phyloP scores from a whole-genome alignment of 1,284 basidiomycete genomes.

The Volvariella surrecta region DNA sequence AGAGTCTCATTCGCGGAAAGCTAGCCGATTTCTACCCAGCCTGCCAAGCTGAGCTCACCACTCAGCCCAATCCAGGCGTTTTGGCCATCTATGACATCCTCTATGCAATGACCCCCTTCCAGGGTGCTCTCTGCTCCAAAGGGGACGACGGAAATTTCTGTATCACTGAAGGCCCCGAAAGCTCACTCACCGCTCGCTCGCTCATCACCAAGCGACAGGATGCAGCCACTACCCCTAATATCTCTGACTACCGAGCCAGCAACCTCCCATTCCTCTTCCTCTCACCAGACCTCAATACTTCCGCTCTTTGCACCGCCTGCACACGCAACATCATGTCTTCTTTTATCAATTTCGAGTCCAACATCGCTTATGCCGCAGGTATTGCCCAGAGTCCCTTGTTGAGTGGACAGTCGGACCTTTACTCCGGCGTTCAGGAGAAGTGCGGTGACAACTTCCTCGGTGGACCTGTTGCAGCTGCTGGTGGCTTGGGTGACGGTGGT shows the following conservation, averaged over 20 bases:
- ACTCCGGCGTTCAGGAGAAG: conserved; percentile 44
- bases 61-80: conserved; percentile 39
- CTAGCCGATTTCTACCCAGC: conserved; percentile 62
- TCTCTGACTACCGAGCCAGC: conserved; percentile 49
- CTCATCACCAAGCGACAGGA: conserved; percentile 20
- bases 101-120: conserved; percentile 63
- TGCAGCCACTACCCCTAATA: conserved; percentile 49
- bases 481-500: conserved; percentile 31
- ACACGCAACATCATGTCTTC: conserved; percentile 64
- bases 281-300: conserved; percentile 36
- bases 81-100: conserved; percentile 68
- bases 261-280: conserved; percentile 82
- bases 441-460: conserved; percentile 60
- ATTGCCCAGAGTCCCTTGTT: conserved; percentile 58
- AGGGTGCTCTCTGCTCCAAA: conserved; percentile 64
- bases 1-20: conserved; percentile 46
- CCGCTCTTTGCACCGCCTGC: conserved; percentile 73
- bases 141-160: conserved; percentile 66
- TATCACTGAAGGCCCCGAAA: conserved; percentile 33
- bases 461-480: conserved; percentile 59
- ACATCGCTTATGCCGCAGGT: conserved; percentile 67
- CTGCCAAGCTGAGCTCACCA: conserved; percentile 64
- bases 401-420: conserved; percentile 56
- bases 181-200: conserved; percentile 14
- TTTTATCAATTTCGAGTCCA: conserved; percentile 72